Conservation (phyloP, 1,139 yeast species). For the Magnusiomyces sp. region DNA sequence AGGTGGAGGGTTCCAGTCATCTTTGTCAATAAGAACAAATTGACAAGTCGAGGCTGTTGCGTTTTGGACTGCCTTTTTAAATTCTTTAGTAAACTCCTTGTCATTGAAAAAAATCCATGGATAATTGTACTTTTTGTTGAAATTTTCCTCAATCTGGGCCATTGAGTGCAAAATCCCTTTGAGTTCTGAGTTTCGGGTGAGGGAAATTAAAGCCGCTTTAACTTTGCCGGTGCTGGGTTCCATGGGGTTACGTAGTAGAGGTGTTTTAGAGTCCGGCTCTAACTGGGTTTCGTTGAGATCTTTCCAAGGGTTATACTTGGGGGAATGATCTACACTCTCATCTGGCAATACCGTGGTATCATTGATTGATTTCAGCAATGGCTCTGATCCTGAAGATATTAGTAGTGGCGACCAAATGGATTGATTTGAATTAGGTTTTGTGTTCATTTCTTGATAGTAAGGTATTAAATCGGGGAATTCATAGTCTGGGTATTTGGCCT, state of each 20-base stretch:
- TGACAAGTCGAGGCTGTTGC: constrained; percentile 4
- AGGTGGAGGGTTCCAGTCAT: constrained; percentile 55
- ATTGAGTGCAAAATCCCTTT: constrained; percentile 47
- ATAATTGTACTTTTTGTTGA: constrained; percentile 62
- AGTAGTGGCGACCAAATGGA: neutral
- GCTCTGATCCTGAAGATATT: neutral
- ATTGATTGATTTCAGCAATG: neutral
- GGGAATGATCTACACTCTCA: neutral
- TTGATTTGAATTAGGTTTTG: no score
- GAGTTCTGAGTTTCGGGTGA: constrained; percentile 60
- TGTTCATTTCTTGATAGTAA: no score
- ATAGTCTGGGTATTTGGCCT: no score
- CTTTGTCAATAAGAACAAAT: constrained; percentile 33
- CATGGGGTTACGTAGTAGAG: neutral
- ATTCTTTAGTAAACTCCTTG: constrained; percentile 49
- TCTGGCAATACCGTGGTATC: neutral
- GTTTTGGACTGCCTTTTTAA: constrained; percentile 34
- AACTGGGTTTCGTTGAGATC: neutral
- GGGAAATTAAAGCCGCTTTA: constrained; percentile 34
- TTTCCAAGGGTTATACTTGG: neutral
- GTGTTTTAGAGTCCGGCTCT: neutral
- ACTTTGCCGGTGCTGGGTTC: neutral
- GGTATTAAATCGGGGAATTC: no score
- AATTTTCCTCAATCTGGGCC: constrained; percentile 48
- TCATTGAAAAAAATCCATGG: constrained; percentile 80